Evolutionary conservation across 2,329 filamentous ascomycete genomes (phyloP).

Genomic region (Alternaria sp.): DNA sequence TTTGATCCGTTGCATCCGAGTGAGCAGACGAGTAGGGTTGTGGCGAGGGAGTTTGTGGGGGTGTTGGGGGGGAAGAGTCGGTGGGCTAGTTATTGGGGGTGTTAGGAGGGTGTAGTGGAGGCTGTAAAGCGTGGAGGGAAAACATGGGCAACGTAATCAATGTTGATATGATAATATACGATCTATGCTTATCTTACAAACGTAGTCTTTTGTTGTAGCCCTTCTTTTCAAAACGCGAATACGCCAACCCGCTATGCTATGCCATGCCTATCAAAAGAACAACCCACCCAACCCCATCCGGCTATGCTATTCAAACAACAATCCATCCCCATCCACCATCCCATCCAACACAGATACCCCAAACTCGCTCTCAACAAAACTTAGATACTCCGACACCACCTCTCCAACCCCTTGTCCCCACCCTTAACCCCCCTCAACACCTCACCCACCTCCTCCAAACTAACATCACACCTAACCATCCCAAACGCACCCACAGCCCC

Average conservation of each 20-base stretch:
- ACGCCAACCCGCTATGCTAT: not conserved
- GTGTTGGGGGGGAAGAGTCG: conserved; percentile 59
- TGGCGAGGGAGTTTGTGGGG: conserved; percentile 63
- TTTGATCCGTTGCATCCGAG: conserved; percentile 77
- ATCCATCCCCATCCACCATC: not conserved
- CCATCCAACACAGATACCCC: too few species aligned
- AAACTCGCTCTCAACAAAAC: too few species aligned
- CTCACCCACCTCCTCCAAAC: conserved; percentile 76
- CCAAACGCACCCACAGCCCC: conserved; percentile 38
- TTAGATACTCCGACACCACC: conserved; percentile 67
- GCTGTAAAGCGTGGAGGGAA: not conserved
- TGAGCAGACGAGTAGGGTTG: conserved; percentile 64
- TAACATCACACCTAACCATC: conserved; percentile 74
- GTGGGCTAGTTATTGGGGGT: conserved; percentile 55
- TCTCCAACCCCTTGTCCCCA: conserved; percentile 63
- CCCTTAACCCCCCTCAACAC: conserved; percentile 53
- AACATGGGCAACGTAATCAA: not conserved
- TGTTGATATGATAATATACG: not conserved
- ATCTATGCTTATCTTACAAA: not conserved
- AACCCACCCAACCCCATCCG: not conserved
- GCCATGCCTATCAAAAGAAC: not conserved
- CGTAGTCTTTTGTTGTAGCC: not conserved
- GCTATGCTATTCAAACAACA: not conserved
- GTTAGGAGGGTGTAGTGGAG: not conserved
- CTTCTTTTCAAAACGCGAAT: not conserved